Conservation (phyloP, 2,329 filamentous ascomycete species). For the Alternaria incomplexa region DNA sequence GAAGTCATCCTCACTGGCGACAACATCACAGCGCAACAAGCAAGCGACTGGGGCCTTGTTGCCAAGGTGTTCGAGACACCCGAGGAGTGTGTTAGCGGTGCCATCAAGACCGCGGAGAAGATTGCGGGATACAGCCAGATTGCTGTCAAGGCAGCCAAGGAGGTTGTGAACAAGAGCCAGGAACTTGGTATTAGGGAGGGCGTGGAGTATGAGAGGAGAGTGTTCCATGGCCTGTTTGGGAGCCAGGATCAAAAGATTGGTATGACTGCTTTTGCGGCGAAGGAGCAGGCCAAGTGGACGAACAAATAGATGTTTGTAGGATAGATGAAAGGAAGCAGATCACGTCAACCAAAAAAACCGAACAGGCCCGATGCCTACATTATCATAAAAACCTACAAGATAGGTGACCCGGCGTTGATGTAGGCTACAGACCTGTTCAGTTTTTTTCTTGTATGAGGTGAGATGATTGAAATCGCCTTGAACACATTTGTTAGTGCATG, state of each 20-base stretch:
- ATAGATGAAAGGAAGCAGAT: background rate
- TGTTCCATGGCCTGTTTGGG: conserved; percentile 94
- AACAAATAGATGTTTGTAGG: conserved; percentile 64
- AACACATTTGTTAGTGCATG: background rate
- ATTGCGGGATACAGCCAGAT: conserved; percentile 88
- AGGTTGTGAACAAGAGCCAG: conserved; percentile 99
- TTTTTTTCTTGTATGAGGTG: too few species aligned
- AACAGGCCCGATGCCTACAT: too few species aligned
- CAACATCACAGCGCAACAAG: conserved; percentile 82
- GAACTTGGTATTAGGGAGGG: conserved; percentile 86
- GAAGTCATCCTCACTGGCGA: conserved; percentile 57
- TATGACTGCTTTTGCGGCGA: conserved; percentile 93
- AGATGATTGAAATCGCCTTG: background rate
- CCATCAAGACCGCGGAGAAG: conserved; percentile 82
- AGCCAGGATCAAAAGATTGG: conserved; percentile 96
- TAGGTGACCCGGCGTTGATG: too few species aligned
- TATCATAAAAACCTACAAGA: too few species aligned
- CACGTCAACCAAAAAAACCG: background rate
- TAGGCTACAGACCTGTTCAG: too few species aligned
- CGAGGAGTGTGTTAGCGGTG: conserved; percentile 80
- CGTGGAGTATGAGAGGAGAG: conserved; percentile 89
- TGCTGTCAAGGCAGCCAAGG: conserved; percentile 89
- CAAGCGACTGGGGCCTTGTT: conserved; percentile 88
- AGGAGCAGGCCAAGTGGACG: conserved; percentile 90
- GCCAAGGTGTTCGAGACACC: conserved; percentile 80